Conservation (phyloP, 176 grass and related monocot genomes). For the Avena insularis region DNA sequence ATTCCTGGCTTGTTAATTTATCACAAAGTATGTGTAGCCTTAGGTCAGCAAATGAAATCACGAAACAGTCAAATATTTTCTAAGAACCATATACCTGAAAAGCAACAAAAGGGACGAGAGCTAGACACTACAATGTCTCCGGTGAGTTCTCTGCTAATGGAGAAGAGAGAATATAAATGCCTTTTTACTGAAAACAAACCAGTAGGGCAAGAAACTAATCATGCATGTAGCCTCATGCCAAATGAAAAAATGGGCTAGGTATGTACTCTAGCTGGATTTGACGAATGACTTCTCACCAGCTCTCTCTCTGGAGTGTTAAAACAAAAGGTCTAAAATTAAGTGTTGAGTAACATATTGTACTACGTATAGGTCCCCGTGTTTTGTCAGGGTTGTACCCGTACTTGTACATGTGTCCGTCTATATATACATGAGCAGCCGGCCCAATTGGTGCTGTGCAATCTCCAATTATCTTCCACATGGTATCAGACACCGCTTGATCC, state of each 20-base stretch:
- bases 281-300: slow-evolving; percentile 1
- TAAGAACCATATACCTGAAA: slow-evolving; percentile 15
- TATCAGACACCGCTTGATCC: too few relatives aligned
- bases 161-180: too few relatives aligned
- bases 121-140: too few relatives aligned
- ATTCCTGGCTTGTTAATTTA: slow-evolving; percentile 21
- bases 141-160: too few relatives aligned
- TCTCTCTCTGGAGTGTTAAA: neutral
- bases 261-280: neutral
- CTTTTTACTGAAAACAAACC: neutral
- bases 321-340: neutral
- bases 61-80: slow-evolving; percentile 16
- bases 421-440: too few relatives aligned
- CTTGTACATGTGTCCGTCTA: too few relatives aligned
- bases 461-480: too few relatives aligned
- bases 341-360: too few relatives aligned
- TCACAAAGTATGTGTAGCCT: neutral
- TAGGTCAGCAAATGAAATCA: slow-evolving; percentile 5
- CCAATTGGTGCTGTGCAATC: too few relatives aligned
- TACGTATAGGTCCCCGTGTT: too few relatives aligned
- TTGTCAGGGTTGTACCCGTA: too few relatives aligned
- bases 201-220: neutral
- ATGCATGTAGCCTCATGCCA: neutral
- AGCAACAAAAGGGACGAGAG: neutral
- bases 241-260: too few relatives aligned